Evolutionary conservation across 306 rosid genomes (phyloP).

Genomic region (Glycine tomentella): DNA sequence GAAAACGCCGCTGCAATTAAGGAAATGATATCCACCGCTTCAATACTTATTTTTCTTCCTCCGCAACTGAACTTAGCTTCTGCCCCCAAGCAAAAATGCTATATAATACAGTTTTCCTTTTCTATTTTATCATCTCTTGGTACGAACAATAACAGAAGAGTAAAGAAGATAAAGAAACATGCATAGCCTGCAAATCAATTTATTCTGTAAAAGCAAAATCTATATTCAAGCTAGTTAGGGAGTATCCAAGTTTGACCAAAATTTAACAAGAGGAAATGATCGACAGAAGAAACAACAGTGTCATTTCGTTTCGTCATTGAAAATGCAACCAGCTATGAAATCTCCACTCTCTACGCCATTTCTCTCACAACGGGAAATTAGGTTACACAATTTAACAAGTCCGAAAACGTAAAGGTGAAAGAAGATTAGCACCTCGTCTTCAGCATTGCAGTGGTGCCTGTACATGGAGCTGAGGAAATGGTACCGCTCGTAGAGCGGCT

Average conservation of each 20-base stretch:
- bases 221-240: slow-evolving; percentile 13
- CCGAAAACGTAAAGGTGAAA: background rate
- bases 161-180: slow-evolving; percentile 19
- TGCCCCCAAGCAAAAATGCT: slow-evolving; percentile 24
- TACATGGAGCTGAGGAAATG: slow-evolving; percentile 89
- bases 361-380: background rate
- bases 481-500: slow-evolving; percentile 73
- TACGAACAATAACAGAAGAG: background rate
- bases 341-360: slow-evolving; percentile 25
- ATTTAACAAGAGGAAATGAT: slow-evolving; percentile 26
- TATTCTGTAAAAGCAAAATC: slow-evolving; percentile 4
- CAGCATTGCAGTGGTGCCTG: slow-evolving; percentile 95
- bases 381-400: slow-evolving; percentile 22
- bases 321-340: slow-evolving; percentile 34
- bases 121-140: slow-evolving; percentile 14
- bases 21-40: slow-evolving; percentile 27
- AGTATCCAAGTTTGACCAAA: slow-evolving; percentile 44
- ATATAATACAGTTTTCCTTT: slow-evolving; percentile 8
- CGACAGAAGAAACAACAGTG: slow-evolving; percentile 26
- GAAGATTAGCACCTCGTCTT: slow-evolving; percentile 84
- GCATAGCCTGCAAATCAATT: slow-evolving; percentile 6
- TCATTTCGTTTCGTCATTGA: slow-evolving; percentile 29
- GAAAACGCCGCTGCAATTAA: background rate
- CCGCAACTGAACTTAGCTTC: background rate
- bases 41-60: background rate